Conservation (phyloP, 805 yeast species). For the Kluyveromyces siamensis region DNA sequence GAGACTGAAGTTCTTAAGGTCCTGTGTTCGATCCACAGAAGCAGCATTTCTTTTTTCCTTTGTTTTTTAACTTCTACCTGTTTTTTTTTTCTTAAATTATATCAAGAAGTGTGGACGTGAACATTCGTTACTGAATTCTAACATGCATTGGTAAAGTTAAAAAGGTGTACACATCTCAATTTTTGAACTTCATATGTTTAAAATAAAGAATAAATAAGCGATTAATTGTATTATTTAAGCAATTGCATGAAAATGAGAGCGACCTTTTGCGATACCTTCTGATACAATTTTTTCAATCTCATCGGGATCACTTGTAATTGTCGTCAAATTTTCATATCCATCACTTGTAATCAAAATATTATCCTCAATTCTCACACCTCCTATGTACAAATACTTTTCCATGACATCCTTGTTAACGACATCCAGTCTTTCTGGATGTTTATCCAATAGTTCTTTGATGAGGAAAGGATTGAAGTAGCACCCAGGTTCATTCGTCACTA, state of each 20-base stretch:
- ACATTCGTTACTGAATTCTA: background rate
- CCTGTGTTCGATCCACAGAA: slow-evolving; percentile 75
- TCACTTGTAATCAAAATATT: slow-evolving; percentile 69
- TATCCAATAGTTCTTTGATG: slow-evolving; percentile 50
- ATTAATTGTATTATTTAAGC: slow-evolving; percentile 19
- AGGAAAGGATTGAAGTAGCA: slow-evolving; percentile 80
- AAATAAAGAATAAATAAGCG: background rate
- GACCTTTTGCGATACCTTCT: slow-evolving; percentile 55
- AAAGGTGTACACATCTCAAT: too few relatives aligned
- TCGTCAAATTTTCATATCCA: slow-evolving; percentile 77
- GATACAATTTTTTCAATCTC: slow-evolving; percentile 73
- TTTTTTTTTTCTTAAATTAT: too few relatives aligned
- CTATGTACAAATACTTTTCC: slow-evolving; percentile 74
- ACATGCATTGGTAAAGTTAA: background rate
- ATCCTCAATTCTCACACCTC: slow-evolving; percentile 97
- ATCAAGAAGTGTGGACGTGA: too few relatives aligned
- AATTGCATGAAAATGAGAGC: slow-evolving; percentile 53
- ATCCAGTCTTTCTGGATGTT: slow-evolving; percentile 36
- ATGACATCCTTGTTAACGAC: slow-evolving; percentile 58
- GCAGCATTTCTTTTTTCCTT: slow-evolving; percentile 32
- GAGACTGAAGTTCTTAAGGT: slow-evolving; percentile 51
- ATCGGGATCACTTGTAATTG: slow-evolving; percentile 75
- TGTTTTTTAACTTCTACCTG: too few relatives aligned
- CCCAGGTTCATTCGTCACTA: slow-evolving; percentile 93
- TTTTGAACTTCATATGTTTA: too few relatives aligned